These are phyloP conservation scores for Chimonanthus praecox DNA, from an alignment of 164 flowering plant genomes.

Conservation along the genomic window DNA sequence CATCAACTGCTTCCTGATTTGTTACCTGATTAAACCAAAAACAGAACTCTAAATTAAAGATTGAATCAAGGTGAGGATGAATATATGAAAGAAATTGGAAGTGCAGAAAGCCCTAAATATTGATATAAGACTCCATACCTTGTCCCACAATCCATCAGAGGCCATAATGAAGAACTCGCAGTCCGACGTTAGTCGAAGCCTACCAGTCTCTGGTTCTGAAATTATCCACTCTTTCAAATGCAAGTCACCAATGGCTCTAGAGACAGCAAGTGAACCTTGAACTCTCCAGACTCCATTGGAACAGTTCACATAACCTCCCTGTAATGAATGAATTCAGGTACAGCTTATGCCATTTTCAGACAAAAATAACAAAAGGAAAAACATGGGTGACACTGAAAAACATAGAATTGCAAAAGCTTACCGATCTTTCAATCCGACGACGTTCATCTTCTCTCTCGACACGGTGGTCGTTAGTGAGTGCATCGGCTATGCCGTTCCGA, in stretches of 20 bases:
- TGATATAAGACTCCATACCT: constrained; percentile 27
- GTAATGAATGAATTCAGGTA: constrained; percentile 5
- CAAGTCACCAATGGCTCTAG: constrained; percentile 55
- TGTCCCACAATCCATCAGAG: constrained; percentile 69
- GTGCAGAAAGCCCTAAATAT: neutral
- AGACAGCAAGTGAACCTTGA: constrained; percentile 53
- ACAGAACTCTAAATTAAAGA: neutral
- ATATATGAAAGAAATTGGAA: neutral
- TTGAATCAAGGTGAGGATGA: neutral
- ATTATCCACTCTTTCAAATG: constrained; percentile 49
- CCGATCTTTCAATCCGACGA: constrained; percentile 44
- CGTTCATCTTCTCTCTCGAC: constrained; percentile 52
- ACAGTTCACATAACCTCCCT: constrained; percentile 49
- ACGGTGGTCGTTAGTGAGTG: constrained; percentile 48
- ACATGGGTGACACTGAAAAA: neutral
- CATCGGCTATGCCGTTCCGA: constrained; percentile 38
- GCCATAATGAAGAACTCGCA: constrained; percentile 51
- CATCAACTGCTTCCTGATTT: constrained; percentile 55
- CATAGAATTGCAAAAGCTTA: constrained; percentile 15
- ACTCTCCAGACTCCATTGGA: constrained; percentile 50
- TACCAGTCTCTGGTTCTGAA: constrained; percentile 41
- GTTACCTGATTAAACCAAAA: constrained; percentile 26
- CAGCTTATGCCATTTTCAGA: neutral
- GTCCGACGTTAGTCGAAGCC: constrained; percentile 28
- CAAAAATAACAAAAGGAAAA: neutral